Conservation (phyloP, 1,284 basidiomycete genomes). For the Cystodermella granulosa region DNA sequence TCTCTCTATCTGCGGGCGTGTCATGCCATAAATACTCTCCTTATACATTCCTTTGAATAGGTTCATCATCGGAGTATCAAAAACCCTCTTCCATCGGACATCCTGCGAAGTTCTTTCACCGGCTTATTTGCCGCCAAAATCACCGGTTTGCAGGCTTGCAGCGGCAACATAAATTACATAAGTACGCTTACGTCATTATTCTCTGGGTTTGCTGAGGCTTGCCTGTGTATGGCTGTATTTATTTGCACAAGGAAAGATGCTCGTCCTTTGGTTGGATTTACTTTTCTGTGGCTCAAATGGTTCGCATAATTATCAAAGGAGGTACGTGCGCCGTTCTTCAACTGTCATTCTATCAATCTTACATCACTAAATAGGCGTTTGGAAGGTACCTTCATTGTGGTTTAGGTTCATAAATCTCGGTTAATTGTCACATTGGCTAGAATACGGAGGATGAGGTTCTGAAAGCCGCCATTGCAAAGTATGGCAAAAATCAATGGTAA, state of each 20-base stretch:
- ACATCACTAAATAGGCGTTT: constrained; percentile 47
- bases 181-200: no score
- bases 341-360: constrained; percentile 1
- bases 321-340: constrained; percentile 44
- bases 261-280: no score
- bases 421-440: constrained; percentile 35
- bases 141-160: constrained; percentile 1
- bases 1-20: no score
- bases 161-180: no score
- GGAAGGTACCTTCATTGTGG: constrained; percentile 51
- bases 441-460: constrained; percentile 96
- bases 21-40: background rate
- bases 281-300: constrained; percentile 56
- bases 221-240: no score
- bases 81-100: constrained; percentile 1
- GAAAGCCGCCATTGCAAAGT: constrained; percentile 96
- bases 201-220: no score
- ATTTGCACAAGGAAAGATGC: no score
- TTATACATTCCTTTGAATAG: background rate
- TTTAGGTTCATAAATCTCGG: constrained; percentile 1
- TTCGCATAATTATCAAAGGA: constrained; percentile 92
- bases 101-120: constrained; percentile 14
- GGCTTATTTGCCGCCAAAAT: constrained; percentile 20
- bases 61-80: no score
- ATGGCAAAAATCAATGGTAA: constrained; percentile 93